Evolutionary conservation across 108 stramenopile species (phyloP).

Genomic region (Skeletonema costatum): DNA sequence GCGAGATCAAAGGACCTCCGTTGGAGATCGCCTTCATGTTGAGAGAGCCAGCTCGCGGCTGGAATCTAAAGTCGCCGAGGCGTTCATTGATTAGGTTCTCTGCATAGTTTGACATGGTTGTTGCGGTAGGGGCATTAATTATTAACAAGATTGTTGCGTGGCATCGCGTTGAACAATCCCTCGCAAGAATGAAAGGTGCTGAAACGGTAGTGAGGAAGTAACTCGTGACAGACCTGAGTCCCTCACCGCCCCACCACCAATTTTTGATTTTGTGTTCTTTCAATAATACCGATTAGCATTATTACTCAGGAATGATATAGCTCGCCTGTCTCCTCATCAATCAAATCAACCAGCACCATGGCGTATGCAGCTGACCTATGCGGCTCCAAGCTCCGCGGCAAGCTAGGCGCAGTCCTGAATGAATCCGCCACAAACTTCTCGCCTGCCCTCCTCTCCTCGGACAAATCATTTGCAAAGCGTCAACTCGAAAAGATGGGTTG

Average conservation of each 20-base stretch:
- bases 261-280: no score
- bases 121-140: not conserved
- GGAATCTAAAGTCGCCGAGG: not conserved
- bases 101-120: not conserved
- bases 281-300: no score
- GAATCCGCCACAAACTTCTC: slow-evolving; percentile 53
- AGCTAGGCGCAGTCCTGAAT: slow-evolving; percentile 62
- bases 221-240: no score
- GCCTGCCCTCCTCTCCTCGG: slow-evolving; percentile 45
- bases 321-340: not conserved
- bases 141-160: no score
- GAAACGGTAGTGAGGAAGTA: no score
- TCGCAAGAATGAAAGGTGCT: no score
- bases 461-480: slow-evolving; percentile 62
- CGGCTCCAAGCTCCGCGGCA: slow-evolving; percentile 59
- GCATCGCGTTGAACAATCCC: no score
- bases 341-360: slow-evolving; percentile 20
- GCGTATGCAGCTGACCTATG: slow-evolving; percentile 50
- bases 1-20: not conserved
- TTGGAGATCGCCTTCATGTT: not conserved
- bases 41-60: not conserved
- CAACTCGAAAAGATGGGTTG: slow-evolving; percentile 91
- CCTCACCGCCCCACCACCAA: no score
- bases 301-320: no score
- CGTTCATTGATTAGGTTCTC: not conserved